These are phyloP conservation scores for Chamaecrista fasciculata DNA, from an alignment of 306 rosid species.

Conservation along the genomic window DNA sequence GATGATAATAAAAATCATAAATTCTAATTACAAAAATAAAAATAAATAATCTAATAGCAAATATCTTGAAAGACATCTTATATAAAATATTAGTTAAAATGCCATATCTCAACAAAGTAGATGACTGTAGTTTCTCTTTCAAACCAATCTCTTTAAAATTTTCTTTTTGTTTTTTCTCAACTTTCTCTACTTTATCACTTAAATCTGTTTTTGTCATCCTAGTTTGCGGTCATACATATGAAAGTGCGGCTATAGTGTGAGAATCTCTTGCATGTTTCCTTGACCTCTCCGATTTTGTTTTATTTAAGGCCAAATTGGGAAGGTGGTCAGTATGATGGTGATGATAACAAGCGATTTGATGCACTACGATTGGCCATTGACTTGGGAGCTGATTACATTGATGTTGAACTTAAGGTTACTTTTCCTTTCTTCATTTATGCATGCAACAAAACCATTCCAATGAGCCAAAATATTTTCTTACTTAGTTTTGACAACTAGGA, in stretches of 20 bases:
- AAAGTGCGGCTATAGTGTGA: background rate
- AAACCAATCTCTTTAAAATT: background rate
- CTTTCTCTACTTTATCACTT: background rate
- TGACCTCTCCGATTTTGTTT: conserved; percentile 18
- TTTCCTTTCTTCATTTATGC: conserved; percentile 17
- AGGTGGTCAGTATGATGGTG: conserved; percentile 84
- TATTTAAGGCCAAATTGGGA: conserved; percentile 77
- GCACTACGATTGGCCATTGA: conserved; percentile 72
- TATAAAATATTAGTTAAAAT: too few species aligned
- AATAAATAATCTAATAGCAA: too few species aligned
- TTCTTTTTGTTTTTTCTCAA: background rate
- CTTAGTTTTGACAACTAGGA: background rate
- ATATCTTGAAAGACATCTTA: too few species aligned
- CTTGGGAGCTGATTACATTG: conserved; percentile 81
- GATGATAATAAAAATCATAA: too few species aligned
- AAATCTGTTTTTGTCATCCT: background rate
- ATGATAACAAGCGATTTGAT: conserved; percentile 64
- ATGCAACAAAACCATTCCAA: background rate
- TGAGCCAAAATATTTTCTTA: background rate
- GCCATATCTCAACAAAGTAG: too few species aligned
- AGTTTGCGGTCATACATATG: background rate
- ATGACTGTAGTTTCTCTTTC: background rate
- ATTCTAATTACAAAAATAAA: too few species aligned
- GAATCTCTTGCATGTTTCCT: background rate
- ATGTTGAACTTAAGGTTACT: conserved; percentile 80